These are phyloP conservation scores for Colletotrichum lini DNA, from an alignment of 2,329 filamentous ascomycete genomes.

Conservation along the genomic window DNA sequence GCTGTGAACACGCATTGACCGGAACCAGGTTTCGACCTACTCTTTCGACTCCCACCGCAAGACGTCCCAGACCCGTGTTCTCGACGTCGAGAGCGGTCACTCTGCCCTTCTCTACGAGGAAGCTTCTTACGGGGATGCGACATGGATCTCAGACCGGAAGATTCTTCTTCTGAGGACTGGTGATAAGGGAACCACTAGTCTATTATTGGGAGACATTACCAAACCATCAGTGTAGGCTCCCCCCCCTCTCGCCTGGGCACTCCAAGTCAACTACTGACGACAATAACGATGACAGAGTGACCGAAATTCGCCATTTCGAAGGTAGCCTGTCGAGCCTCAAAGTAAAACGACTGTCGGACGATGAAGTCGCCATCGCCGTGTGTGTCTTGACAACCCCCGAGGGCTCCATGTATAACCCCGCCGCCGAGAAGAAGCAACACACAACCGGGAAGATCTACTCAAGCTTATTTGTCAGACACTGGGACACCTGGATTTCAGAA, in stretches of 20 bases:
- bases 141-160: constrained; percentile 81
- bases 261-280: constrained; percentile 27
- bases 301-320: constrained; percentile 64
- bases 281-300: constrained; percentile 38
- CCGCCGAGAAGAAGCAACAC: constrained; percentile 70
- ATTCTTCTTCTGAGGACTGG: constrained; percentile 68
- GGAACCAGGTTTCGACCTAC: constrained; percentile 75
- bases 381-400: constrained; percentile 77
- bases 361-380: constrained; percentile 68
- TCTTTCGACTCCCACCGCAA: constrained; percentile 83
- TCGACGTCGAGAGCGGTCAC: constrained; percentile 78
- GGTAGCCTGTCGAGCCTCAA: constrained; percentile 73
- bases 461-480: constrained; percentile 84
- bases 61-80: constrained; percentile 76
- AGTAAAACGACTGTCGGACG: constrained; percentile 63
- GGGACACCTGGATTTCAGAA: constrained; percentile 82
- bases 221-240: constrained; percentile 57
- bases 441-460: constrained; percentile 81
- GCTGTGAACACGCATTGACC: constrained; percentile 13
- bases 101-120: constrained; percentile 77
- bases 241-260: not conserved
- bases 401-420: constrained; percentile 78
- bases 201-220: constrained; percentile 59
- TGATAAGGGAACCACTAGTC: constrained; percentile 62
- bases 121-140: constrained; percentile 75